Evolutionary conservation across 306 rosid species (phyloP).

Genomic region (Ceratonia siliqua): DNA sequence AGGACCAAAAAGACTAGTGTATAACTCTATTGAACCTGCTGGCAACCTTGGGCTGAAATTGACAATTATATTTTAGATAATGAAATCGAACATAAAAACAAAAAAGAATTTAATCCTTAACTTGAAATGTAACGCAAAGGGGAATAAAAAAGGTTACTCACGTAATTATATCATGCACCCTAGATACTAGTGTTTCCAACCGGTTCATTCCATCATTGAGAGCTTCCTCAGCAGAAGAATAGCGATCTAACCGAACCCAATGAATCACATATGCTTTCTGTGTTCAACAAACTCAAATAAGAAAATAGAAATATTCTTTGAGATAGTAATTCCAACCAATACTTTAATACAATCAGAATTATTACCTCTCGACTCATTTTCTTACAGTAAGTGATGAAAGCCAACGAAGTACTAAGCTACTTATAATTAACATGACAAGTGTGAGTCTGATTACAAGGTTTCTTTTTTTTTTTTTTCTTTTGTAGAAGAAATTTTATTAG

Average conservation of each 20-base stretch:
- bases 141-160: conserved; percentile 44
- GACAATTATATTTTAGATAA: conserved; percentile 36
- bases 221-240: conserved; percentile 75
- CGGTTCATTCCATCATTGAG: conserved; percentile 60
- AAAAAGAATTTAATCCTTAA: not conserved
- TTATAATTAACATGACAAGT: conserved; percentile 1
- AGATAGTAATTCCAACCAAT: conserved; percentile 5
- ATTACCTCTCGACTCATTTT: not conserved
- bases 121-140: conserved; percentile 8
- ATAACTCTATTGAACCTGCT: conserved; percentile 78
- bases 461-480: too few species aligned
- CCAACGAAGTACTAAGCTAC: not conserved
- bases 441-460: not conserved
- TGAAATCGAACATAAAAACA: conserved; percentile 27
- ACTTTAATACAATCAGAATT: not conserved
- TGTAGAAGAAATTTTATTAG: not conserved
- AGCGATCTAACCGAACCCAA: conserved; percentile 84
- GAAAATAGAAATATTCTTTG: conserved; percentile 21
- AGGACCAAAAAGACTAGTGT: conserved; percentile 69
- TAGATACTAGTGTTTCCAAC: conserved; percentile 65
- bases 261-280: conserved; percentile 90
- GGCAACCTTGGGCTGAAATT: conserved; percentile 87
- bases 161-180: conserved; percentile 85
- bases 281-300: conserved; percentile 30
- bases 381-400: not conserved